These are phyloP conservation scores for Microdochium paspali DNA, from an alignment of 2,329 filamentous ascomycete genomes.

Conservation along the genomic window DNA sequence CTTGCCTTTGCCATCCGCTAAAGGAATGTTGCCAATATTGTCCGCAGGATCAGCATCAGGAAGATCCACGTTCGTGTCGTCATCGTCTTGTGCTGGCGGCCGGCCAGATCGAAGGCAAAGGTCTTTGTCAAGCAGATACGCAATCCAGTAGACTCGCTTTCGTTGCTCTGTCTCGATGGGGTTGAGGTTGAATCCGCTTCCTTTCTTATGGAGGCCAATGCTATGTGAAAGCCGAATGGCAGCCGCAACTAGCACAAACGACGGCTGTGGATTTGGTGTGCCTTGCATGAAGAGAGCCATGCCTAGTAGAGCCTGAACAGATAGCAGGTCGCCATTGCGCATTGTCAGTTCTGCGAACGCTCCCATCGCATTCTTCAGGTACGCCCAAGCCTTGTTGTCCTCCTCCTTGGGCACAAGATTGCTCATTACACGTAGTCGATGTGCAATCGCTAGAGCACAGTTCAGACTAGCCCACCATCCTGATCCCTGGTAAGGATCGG, in stretches of 20 bases:
- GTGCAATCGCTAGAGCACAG: conserved; percentile 84
- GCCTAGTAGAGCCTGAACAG: conserved; percentile 85
- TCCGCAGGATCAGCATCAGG: conserved; percentile 85
- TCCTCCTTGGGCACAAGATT: conserved; percentile 85
- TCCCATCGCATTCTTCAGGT: conserved; percentile 93
- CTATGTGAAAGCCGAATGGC: conserved; percentile 87
- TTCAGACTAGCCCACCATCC: conserved; percentile 99
- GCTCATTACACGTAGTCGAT: conserved; percentile 89
- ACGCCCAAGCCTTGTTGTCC: conserved; percentile 89
- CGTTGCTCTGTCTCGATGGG: conserved; percentile 88
- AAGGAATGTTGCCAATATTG: conserved; percentile 87
- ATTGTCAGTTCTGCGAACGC: conserved; percentile 89
- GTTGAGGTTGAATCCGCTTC: conserved; percentile 87
- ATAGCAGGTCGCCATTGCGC: conserved; percentile 90
- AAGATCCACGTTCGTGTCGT: conserved; percentile 88
- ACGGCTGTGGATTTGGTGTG: conserved; percentile 91
- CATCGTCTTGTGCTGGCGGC: conserved; percentile 53
- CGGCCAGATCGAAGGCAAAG: conserved; percentile 49
- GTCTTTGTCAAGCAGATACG: conserved; percentile 57
- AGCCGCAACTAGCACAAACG: conserved; percentile 82
- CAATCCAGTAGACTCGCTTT: conserved; percentile 57
- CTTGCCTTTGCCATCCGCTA: conserved; percentile 81
- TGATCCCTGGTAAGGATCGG: conserved; percentile 85
- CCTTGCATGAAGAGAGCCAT: conserved; percentile 94
- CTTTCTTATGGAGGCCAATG: conserved; percentile 90